Base-by-base conservation (phyloP, 1,284 basidiomycete species). In the Fomitopsis schrenkii region DNA sequence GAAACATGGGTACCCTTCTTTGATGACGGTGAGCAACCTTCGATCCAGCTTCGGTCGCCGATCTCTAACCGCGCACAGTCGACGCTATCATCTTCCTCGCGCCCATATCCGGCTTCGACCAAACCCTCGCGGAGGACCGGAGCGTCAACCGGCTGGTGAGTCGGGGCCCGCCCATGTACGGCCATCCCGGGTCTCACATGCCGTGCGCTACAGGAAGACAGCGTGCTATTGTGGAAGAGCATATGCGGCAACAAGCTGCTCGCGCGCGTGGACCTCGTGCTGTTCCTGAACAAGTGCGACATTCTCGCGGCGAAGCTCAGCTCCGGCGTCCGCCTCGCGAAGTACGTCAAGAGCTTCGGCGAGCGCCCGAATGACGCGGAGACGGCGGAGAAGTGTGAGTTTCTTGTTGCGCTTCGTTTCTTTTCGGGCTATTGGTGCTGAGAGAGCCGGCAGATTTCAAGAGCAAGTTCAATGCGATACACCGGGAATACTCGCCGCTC, bases 241-340 rank as follows among this genome's bases (percentile, higher is more conserved):
- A 82, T 92, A 28, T 90, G 89, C 73, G 83, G 83, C 14, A 90
- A 89, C 74, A 88, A 84, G 72, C 79, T 92, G 5, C 79, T 92
- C 0, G 85, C 84, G 17, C 83, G 82, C 61, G 88, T 90, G 48
- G 87, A 91, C 66, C 77, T 92, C 38, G 85, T 92, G 55, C 79
- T 92, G 30, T 92, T 92, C 77, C 79, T 92, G 59, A 92, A 92
- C 76, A 92, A 92, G 67, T 91, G 90, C 66, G 90, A 92, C 71
- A 85, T 92, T 59, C 75, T 91, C 50, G 83, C 86, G 55, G 69
- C 77, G 59, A 92, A 92, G 74, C 75, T 92, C 40, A 76, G 78
- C 15, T 74, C 82, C 1, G 90, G 90, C 17, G 78, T 87, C 41
- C 77, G 78, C 58, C 71, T 92, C 58, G 73, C 83, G 60, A 85